Conservation (phyloP, 768 basidiomycete genomes). For the Boletus subparvulus region DNA sequence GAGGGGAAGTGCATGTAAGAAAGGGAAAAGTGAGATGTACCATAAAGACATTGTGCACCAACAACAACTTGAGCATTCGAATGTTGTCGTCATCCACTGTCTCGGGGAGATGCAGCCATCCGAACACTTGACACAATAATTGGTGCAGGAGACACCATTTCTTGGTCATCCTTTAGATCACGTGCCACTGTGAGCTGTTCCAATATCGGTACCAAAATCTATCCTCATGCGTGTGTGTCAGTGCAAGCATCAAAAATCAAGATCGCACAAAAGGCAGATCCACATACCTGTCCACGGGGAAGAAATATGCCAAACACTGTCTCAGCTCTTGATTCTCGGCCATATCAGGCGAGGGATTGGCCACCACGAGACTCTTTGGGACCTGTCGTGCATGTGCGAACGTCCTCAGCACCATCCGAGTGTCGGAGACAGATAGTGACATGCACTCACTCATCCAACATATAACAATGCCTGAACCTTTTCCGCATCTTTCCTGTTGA, state of each 20-base stretch:
- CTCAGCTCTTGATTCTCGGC: conserved; percentile 77
- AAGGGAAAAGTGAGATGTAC: background rate
- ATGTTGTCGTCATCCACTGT: conserved; percentile 68
- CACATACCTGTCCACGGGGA: conserved; percentile 63
- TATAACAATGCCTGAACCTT: conserved; percentile 69
- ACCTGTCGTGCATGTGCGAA: too few relatives aligned
- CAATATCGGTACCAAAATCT: conserved; percentile 75
- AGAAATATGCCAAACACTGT: conserved; percentile 85
- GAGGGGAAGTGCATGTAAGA: too few relatives aligned
- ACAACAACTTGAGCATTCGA: conserved; percentile 57
- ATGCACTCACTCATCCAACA: conserved; percentile 68
- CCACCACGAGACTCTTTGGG: conserved; percentile 47
- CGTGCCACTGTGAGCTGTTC: conserved; percentile 56
- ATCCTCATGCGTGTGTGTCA: too few relatives aligned
- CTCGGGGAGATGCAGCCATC: conserved; percentile 66
- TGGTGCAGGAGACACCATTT: conserved; percentile 71
- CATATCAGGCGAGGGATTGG: conserved; percentile 81
- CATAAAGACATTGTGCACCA: conserved; percentile 42
- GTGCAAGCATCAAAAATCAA: background rate
- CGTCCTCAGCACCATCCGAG: background rate
- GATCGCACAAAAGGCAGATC: background rate
- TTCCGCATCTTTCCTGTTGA: conserved; percentile 55
- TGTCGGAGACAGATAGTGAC: background rate
- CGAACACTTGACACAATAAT: conserved; percentile 70
- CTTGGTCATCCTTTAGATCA: conserved; percentile 68